phyloP scores from a whole-genome alignment of 306 rosid genomes.

The Trichosanthes truncata region DNA sequence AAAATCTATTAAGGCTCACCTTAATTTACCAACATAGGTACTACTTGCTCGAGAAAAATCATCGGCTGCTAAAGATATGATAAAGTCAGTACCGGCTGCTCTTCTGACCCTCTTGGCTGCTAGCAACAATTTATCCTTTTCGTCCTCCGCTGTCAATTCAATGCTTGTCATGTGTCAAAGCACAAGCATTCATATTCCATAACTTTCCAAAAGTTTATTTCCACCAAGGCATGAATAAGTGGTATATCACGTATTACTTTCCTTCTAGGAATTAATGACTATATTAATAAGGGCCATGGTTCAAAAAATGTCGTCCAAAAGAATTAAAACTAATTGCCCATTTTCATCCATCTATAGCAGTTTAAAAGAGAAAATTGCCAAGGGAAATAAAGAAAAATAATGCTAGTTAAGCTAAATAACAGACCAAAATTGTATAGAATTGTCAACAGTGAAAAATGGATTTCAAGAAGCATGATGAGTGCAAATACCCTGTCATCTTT shows the following conservation, averaged over 20 bases:
- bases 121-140: constrained; percentile 53
- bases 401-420: not conserved
- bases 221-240: not conserved
- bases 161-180: constrained; percentile 15
- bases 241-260: not conserved
- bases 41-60: constrained; percentile 62
- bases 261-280: not conserved
- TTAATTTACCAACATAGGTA: constrained; percentile 60
- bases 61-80: constrained; percentile 58
- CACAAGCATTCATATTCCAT: not conserved
- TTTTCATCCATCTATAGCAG: not conserved
- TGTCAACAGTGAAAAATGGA: constrained; percentile 13
- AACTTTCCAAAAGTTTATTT: not conserved
- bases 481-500: constrained; percentile 2
- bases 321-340: not conserved
- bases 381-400: not conserved
- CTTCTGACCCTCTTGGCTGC: constrained; percentile 82
- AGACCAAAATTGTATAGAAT: not conserved
- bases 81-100: constrained; percentile 66
- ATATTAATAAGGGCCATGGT: not conserved
- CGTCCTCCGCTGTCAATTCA: constrained; percentile 54
- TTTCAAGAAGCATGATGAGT: not conserved
- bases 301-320: not conserved
- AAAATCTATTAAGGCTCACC: constrained; percentile 31
- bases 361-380: not conserved